Conservation (phyloP, 306 rosid species). For the Benincasa hispida region DNA sequence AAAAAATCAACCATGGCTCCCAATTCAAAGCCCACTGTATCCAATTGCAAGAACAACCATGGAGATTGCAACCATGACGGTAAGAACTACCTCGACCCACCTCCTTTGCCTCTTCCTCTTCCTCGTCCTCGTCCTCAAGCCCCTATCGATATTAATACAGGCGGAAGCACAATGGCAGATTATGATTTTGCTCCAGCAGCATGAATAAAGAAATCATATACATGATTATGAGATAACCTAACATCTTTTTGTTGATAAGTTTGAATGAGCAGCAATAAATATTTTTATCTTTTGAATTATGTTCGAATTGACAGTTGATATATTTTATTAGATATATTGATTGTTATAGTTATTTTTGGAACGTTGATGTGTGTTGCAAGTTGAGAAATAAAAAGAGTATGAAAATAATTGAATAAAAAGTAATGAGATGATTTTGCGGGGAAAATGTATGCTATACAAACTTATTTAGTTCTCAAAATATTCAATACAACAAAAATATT, state of each 20-base stretch:
- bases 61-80: not conserved
- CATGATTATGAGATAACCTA: not conserved
- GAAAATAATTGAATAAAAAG: not conserved
- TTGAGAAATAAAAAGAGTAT: no score
- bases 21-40: not conserved
- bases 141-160: not conserved
- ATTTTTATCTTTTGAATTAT: no score
- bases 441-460: no score
- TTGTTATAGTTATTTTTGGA: no score
- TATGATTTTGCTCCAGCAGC: constrained; percentile 16
- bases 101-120: not conserved
- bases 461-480: no score
- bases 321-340: no score
- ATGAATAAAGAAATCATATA: not conserved
- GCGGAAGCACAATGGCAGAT: not conserved
- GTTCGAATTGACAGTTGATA: no score
- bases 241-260: no score
- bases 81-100: not conserved
- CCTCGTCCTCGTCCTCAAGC: not conserved
- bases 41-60: not conserved
- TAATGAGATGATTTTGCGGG: not conserved
- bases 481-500: no score
- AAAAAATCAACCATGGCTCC: not conserved
- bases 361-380: no score
- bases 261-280: not conserved